Base-by-base conservation (phyloP, 2,329 filamentous ascomycete genomes). In the Claviceps sp. region DNA sequence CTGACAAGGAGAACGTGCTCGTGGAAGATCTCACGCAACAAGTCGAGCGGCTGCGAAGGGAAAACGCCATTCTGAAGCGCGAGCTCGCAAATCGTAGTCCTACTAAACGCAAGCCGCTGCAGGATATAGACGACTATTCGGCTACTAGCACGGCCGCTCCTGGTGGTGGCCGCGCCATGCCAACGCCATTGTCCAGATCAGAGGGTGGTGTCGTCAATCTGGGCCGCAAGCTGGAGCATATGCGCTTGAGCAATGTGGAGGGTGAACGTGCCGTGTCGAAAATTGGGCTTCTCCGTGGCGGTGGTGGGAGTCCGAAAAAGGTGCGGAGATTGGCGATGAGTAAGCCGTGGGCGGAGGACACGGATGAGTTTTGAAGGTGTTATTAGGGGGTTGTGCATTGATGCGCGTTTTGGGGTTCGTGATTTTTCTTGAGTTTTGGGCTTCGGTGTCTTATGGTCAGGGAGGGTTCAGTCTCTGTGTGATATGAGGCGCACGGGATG, bases 11-110 rank as follows among this genome's bases (percentile, higher is more conserved):
- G 62, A 84, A 84, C 45, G 68, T 78, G 2, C 64, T 79, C 2
- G 70, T 82, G 5, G 78, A 84, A 60, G 77, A 84, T 46, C 69
- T 89, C 1, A 79, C 86, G 60, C 69, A 80, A 48, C 86, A 90
- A 62, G 89, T 89, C 51, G 81, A 86, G 54, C 72, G 78, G 3
- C 71, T 91, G 40, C 75, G 82, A 14, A 75, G 77, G 24, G 84
- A 85, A 60, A 72, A 89, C 20, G 73, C 73, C 1, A 70, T 81
- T 2, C 65, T 90, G 24, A 82, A 82, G 62, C 76, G 85, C 38
- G 84, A 89, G 65, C 62, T 88, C 5, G 71, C 72, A 0, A 73
- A 72, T 14, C 75, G 79, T 51, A 88, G 81, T 51, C 84, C 84
- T 0, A 79, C 72, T 3, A 84, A 80, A 66, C 70, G 78, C 38